Conservation (phyloP, 179 eudicot species). For the Kewa caespitosa region DNA sequence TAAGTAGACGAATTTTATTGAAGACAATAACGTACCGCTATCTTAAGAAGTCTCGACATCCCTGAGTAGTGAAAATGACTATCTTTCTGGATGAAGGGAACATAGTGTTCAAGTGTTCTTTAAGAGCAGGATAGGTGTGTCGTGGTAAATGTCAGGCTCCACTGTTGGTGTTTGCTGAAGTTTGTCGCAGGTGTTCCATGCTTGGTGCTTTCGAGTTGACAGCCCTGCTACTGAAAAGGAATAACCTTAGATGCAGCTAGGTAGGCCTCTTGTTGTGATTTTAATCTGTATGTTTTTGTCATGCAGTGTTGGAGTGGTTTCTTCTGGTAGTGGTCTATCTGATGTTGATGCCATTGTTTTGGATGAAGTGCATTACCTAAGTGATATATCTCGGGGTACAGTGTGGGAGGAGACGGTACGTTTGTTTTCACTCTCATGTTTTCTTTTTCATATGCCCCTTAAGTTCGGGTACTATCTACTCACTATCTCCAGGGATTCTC, state of each 20-base stretch:
- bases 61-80: too few relatives aligned
- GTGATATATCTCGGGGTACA: constrained; percentile 96
- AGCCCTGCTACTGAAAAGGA: neutral
- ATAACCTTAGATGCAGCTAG: constrained; percentile 5
- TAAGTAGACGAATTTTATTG: too few relatives aligned
- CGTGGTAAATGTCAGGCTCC: neutral
- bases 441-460: constrained; percentile 17
- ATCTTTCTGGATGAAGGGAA: too few relatives aligned
- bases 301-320: constrained; percentile 80
- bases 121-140: neutral
- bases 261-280: constrained; percentile 4
- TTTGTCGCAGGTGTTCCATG: neutral
- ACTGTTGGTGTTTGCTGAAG: neutral
- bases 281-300: constrained; percentile 9
- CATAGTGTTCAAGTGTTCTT: too few relatives aligned
- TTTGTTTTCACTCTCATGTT: constrained; percentile 23
- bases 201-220: neutral
- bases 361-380: constrained; percentile 98
- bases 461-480: constrained; percentile 8
- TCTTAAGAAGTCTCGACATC: too few relatives aligned
- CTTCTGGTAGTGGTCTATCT: constrained; percentile 76
- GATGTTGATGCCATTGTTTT: constrained; percentile 91
- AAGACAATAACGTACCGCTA: too few relatives aligned
- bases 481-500: constrained; percentile 16
- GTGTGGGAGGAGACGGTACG: constrained; percentile 98